Base-by-base conservation (phyloP, 2,329 filamentous ascomycete species). In the Arthrobotrys sinensis region DNA sequence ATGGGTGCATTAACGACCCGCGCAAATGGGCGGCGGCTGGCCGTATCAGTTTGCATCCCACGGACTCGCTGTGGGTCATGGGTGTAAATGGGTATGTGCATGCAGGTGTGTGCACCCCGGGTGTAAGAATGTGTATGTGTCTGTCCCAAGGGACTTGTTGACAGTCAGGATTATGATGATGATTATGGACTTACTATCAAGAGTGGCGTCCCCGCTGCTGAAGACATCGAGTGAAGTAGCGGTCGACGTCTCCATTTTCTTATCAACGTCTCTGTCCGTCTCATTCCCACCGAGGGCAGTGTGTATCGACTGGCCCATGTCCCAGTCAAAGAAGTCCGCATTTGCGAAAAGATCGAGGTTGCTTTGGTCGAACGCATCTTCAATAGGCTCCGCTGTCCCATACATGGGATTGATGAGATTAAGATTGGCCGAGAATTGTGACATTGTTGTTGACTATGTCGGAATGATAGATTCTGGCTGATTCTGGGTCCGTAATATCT, bases 281-380 rank as follows among this genome's bases (percentile, higher is more conserved):
- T 78, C 65, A 6, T 53, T 83, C 80, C 78, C 55, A 52, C 63
- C 57, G 40, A 75, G 43, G 60, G 67, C 36, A 16, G 62, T 43
- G 82, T 90, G 88, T 78, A 87, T 87, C 82, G 88, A 87, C 81
- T 88, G 87, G n/a, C 88, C 88, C 45, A 89, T 86, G 83, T 94
- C 92, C 83, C 91, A 93, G 82, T 94, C 92, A 84, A 92, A 92
- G 84, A 95, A 95, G 81, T 93, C 90, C 53, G 91, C 90, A 85
- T 95, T 94, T 73, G 92, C 93, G 85, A 94, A 96, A 82, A 94
- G 88, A 64, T 91, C 90, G 63, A 95, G 86, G 80, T 94, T 91
- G 77, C 91, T 90, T 81, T 93, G 86, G 81, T 88, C 88, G 84
- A 91, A 88, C 64, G 87, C 85, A 67, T 91, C 89, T 78, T 91